Conservation (phyloP, 2,329 filamentous ascomycete genomes). For the Fusarium falciforme region DNA sequence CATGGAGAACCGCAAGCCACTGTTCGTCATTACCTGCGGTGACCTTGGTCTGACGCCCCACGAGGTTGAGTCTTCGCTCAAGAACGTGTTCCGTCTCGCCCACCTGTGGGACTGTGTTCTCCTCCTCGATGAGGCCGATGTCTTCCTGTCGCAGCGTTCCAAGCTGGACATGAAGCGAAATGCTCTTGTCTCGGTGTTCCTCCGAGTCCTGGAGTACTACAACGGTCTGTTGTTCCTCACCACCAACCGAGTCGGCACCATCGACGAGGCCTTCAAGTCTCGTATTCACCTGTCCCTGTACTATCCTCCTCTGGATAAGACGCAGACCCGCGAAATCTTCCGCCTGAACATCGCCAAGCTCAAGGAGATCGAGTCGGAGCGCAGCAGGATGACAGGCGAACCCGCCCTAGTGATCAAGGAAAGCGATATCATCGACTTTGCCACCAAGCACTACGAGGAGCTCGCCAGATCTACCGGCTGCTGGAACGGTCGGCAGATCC, state of each 20-base stretch:
- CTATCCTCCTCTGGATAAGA: slow-evolving; percentile 54
- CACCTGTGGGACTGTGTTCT: slow-evolving; percentile 54
- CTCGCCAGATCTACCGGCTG: slow-evolving; percentile 42
- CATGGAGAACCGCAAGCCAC: slow-evolving; percentile 55
- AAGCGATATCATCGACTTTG: slow-evolving; percentile 51
- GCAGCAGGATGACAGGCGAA: slow-evolving; percentile 50
- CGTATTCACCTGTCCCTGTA: slow-evolving; percentile 59
- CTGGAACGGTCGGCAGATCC: slow-evolving; percentile 55
- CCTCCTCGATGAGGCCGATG: slow-evolving; percentile 53
- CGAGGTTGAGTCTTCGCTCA: slow-evolving; percentile 55
- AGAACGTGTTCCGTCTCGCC: slow-evolving; percentile 56
- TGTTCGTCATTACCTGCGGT: slow-evolving; percentile 63
- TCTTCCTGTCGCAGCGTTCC: slow-evolving; percentile 48
- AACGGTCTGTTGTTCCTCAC: slow-evolving; percentile 61
- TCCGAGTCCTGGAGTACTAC: slow-evolving; percentile 61
- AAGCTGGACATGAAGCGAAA: slow-evolving; percentile 49
- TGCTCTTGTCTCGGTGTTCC: slow-evolving; percentile 56
- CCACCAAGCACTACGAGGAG: slow-evolving; percentile 48
- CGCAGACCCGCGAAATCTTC: slow-evolving; percentile 56
- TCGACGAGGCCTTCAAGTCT: slow-evolving; percentile 63
- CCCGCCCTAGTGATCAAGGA: slow-evolving; percentile 49
- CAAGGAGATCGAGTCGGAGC: slow-evolving; percentile 50
- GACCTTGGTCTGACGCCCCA: slow-evolving; percentile 57
- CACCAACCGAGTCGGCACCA: slow-evolving; percentile 60
- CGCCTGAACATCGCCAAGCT: slow-evolving; percentile 53